phyloP scores from a whole-genome alignment of 768 basidiomycete genomes.

The Infundibulicybe gibba region DNA sequence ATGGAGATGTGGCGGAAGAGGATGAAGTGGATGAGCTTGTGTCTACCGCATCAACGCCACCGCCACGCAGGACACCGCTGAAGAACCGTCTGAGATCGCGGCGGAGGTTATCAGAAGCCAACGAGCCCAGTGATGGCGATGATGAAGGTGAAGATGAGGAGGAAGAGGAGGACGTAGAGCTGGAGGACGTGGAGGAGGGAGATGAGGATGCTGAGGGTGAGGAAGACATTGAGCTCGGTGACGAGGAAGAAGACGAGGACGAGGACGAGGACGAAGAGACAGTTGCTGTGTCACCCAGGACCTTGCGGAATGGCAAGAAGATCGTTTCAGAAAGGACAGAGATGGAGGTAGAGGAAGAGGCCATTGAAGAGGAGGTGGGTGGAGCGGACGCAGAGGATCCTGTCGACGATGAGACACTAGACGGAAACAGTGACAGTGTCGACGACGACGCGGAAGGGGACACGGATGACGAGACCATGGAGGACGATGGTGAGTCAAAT shows the following conservation, averaged over 20 bases:
- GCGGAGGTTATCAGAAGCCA: constrained; percentile 35
- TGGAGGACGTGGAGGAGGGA: constrained; percentile 42
- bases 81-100: constrained; percentile 58
- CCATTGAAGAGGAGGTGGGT: constrained; percentile 29
- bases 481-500: constrained; percentile 51
- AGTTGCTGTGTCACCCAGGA: constrained; percentile 43
- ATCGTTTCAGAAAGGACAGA: constrained; percentile 63
- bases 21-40: constrained; percentile 63
- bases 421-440: constrained; percentile 26
- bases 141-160: constrained; percentile 56
- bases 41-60: constrained; percentile 52
- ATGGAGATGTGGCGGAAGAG: constrained; percentile 29
- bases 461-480: constrained; percentile 46
- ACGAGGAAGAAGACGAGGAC: constrained; percentile 32
- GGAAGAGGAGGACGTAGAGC: constrained; percentile 47
- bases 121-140: constrained; percentile 54
- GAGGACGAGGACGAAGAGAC: too few species aligned
- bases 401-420: constrained; percentile 27
- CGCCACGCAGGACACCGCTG: constrained; percentile 57
- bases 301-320: constrained; percentile 64
- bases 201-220: constrained; percentile 29
- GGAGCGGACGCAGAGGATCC: constrained; percentile 28
- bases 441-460: constrained; percentile 39
- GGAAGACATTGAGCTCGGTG: constrained; percentile 31
- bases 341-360: constrained; percentile 40